Percentiles rank a stretch among this genome's conserved stretches.
These are phyloP conservation scores for Lasiodiplodia gonubiensis DNA, from an alignment of 2,329 filamentous ascomycete species.

Conservation along the genomic window DNA sequence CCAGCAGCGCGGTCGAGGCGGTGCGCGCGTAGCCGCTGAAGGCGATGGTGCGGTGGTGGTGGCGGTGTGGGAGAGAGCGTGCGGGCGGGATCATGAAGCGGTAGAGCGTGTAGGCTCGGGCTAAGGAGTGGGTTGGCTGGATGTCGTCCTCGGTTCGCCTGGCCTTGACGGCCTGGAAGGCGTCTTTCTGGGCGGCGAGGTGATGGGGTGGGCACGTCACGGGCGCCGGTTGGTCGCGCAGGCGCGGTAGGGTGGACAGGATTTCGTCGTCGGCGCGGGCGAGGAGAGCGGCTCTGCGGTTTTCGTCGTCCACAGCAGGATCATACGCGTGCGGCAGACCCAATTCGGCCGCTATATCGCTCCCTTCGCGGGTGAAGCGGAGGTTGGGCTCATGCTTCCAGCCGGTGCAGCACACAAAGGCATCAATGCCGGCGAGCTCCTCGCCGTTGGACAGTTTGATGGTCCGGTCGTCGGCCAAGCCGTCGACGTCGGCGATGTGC, in stretches of 20 bases:
- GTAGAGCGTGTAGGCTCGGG: slow-evolving; percentile 51
- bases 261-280: slow-evolving; percentile 58
- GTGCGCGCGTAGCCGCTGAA: slow-evolving; percentile 49
- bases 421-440: slow-evolving; percentile 43
- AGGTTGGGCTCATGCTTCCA: slow-evolving; percentile 61
- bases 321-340: slow-evolving; percentile 34
- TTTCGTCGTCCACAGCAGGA: slow-evolving; percentile 14
- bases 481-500: slow-evolving; percentile 60
- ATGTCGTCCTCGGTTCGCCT: background rate
- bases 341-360: slow-evolving; percentile 33
- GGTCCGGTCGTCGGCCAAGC: slow-evolving; percentile 49
- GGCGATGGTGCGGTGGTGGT: slow-evolving; percentile 44
- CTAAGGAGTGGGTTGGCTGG: background rate
- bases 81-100: slow-evolving; percentile 51
- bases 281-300: background rate
- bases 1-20: slow-evolving; percentile 44
- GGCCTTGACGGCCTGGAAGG: background rate
- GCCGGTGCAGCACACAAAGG: slow-evolving; percentile 63
- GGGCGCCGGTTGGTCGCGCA: slow-evolving; percentile 37
- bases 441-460: slow-evolving; percentile 56
- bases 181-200: background rate
- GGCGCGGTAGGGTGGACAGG: slow-evolving; percentile 57
- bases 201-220: background rate
- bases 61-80: slow-evolving; percentile 23
- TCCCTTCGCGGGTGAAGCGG: slow-evolving; percentile 47